phyloP scores from a whole-genome alignment of 2,329 filamentous ascomycete species.

The Penicillium sp. region DNA sequence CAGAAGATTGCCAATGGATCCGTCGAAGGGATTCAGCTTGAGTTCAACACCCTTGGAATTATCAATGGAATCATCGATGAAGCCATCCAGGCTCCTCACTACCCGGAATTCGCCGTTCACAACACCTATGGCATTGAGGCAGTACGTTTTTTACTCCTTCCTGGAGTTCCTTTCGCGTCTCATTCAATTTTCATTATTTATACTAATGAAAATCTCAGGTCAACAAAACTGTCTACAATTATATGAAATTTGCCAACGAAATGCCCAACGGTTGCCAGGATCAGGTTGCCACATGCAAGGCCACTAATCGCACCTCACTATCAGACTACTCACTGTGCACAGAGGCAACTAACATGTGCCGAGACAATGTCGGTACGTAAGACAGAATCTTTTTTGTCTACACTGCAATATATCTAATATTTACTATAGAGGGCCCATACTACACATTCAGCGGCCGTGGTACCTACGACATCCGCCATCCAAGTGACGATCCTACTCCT shows the following conservation, averaged over 20 bases:
- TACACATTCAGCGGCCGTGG: constrained; percentile 55
- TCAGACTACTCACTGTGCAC: constrained; percentile 53
- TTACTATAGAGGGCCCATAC: constrained; percentile 52
- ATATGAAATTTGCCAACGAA: constrained; percentile 57
- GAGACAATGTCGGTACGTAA: constrained; percentile 52
- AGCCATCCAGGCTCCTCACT: constrained; percentile 50
- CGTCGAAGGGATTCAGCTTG: constrained; percentile 50
- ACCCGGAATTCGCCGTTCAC: constrained; percentile 55
- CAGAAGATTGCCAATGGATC: constrained; percentile 53
- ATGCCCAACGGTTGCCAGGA: constrained; percentile 63
- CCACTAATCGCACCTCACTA: constrained; percentile 59
- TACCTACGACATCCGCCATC: constrained; percentile 62
- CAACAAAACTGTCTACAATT: constrained; percentile 61
- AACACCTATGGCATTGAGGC: constrained; percentile 57
- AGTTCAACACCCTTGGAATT: constrained; percentile 56
- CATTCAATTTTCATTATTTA: background rate
- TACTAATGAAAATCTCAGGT: constrained; percentile 27
- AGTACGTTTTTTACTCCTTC: constrained; percentile 19
- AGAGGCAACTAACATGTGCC: constrained; percentile 57
- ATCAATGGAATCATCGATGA: constrained; percentile 60
- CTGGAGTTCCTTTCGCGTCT: too few relatives aligned
- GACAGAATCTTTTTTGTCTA: background rate
- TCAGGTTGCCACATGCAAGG: constrained; percentile 66
- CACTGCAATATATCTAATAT: background rate
- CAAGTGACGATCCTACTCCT: constrained; percentile 61